Conservation (phyloP, 305 asterid species). For the Fraxinus xanthoxyloides region DNA sequence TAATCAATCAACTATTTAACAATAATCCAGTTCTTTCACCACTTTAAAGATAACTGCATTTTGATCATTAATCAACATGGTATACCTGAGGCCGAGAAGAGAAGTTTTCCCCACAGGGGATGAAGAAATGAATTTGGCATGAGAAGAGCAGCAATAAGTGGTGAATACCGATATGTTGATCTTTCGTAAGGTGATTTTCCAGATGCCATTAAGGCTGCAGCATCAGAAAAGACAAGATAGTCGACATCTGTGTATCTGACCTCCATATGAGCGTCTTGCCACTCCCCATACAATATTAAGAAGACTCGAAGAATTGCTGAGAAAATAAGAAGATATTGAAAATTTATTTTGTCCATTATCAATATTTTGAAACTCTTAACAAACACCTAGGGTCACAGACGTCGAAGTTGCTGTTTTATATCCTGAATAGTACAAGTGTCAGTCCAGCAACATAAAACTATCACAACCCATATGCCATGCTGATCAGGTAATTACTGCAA, state of each 20-base stretch:
- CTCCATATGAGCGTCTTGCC: slow-evolving; percentile 92
- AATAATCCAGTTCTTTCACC: neutral
- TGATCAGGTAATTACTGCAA: neutral
- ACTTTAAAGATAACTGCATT: neutral
- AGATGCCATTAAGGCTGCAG: slow-evolving; percentile 70
- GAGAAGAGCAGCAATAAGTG: slow-evolving; percentile 71
- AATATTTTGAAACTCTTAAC: slow-evolving; percentile 11
- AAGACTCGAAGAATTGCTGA: slow-evolving; percentile 69
- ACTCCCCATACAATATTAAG: slow-evolving; percentile 75
- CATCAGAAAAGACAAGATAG: slow-evolving; percentile 90
- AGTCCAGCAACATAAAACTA: neutral
- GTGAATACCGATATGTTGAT: slow-evolving; percentile 89
- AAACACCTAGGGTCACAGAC: slow-evolving; percentile 9
- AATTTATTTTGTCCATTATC: slow-evolving; percentile 46
- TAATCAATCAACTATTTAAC: neutral
- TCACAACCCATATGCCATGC: slow-evolving; percentile 3
- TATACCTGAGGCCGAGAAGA: slow-evolving; percentile 76
- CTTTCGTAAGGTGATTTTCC: slow-evolving; percentile 81
- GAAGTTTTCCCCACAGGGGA: slow-evolving; percentile 78
- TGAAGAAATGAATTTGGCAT: slow-evolving; percentile 76
- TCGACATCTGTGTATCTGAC: slow-evolving; percentile 90
- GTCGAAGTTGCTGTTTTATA: slow-evolving; percentile 1
- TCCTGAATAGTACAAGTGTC: neutral
- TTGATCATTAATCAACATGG: neutral
- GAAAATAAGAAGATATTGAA: slow-evolving; percentile 45